Percentiles rank a stretch among this genome's conserved stretches.
Evolutionary conservation across 495 filamentous ascomycete species (phyloP).

Genomic region (Penicillium bovifimosum): DNA sequence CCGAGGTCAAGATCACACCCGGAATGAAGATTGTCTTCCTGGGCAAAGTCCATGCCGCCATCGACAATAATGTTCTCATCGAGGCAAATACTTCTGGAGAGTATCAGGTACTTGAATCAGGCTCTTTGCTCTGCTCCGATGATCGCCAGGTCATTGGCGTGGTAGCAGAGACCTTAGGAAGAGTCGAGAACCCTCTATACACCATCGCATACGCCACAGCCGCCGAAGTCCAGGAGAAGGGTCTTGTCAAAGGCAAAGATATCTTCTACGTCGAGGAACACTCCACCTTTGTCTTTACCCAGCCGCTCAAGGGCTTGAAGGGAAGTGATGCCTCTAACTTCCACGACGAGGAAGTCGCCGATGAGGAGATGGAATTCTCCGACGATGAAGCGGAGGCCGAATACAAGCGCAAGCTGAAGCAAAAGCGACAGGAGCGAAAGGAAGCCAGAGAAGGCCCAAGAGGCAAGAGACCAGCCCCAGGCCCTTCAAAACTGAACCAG

Average conservation of each 20-base stretch:
- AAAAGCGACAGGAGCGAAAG: slow-evolving; percentile 49
- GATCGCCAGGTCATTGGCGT: slow-evolving; percentile 71
- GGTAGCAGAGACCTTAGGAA: slow-evolving; percentile 73
- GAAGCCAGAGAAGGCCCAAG: slow-evolving; percentile 35
- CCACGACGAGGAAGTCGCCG: slow-evolving; percentile 84
- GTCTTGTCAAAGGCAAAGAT: slow-evolving; percentile 55
- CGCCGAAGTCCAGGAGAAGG: slow-evolving; percentile 59
- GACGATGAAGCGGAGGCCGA: slow-evolving; percentile 92
- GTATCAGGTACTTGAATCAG: slow-evolving; percentile 73
- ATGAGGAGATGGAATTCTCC: slow-evolving; percentile 87
- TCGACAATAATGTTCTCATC: slow-evolving; percentile 73
- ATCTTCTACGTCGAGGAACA: slow-evolving; percentile 74
- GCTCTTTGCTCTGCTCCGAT: slow-evolving; percentile 76
- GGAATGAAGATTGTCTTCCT: slow-evolving; percentile 71
- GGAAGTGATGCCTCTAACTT: slow-evolving; percentile 90
- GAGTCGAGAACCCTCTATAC: slow-evolving; percentile 78
- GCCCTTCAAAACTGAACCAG: slow-evolving; percentile 37
- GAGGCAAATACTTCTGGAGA: slow-evolving; percentile 74
- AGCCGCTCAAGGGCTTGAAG: slow-evolving; percentile 68
- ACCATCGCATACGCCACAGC: slow-evolving; percentile 62
- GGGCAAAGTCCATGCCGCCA: slow-evolving; percentile 63
- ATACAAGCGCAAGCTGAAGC: slow-evolving; percentile 64
- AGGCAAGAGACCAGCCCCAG: slow-evolving; percentile 27
- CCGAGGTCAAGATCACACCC: slow-evolving; percentile 64
- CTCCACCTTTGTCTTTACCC: slow-evolving; percentile 77